These are phyloP conservation scores for Ganoderma leucocontextum DNA, from an alignment of 1,284 basidiomycete genomes.

Conservation along the genomic window DNA sequence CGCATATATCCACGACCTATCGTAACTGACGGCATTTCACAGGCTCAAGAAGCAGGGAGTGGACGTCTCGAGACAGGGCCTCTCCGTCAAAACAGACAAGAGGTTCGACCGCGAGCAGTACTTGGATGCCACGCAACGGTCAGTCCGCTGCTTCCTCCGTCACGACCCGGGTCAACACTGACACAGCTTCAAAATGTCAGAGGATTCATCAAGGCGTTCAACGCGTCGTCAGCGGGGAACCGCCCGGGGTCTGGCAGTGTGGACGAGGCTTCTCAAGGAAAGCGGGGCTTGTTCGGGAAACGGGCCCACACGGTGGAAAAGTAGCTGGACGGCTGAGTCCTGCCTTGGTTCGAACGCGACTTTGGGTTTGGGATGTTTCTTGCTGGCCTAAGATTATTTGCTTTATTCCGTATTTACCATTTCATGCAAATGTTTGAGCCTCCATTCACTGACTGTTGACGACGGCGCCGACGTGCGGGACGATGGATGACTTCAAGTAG, in stretches of 20 bases:
- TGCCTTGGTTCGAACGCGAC: background rate
- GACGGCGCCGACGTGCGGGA: conserved; percentile 14
- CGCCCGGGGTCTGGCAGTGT: background rate
- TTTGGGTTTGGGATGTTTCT: background rate
- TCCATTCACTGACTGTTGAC: conserved; percentile 5
- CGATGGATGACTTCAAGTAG: background rate
- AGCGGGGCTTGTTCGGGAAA: background rate
- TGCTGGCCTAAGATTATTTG: conserved; percentile 2
- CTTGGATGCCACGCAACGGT: conserved; percentile 78
- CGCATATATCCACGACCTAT: background rate
- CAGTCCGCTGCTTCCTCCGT: conserved; percentile 13
- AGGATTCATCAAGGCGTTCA: conserved; percentile 34
- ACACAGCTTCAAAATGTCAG: conserved; percentile 15
- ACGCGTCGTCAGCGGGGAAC: conserved; percentile 30
- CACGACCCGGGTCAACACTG: background rate
- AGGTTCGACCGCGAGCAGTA: conserved; percentile 68
- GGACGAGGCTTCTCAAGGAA: conserved; percentile 9
- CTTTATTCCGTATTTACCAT: background rate
- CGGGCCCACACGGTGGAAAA: conserved; percentile 16
- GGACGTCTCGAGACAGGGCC: conserved; percentile 60
- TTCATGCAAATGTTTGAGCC: background rate
- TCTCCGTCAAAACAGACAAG: conserved; percentile 68
- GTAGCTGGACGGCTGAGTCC: background rate
- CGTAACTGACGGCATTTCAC: background rate
- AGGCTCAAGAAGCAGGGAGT: conserved; percentile 67